Conservation (phyloP, 306 rosid genomes). For the Hippophae gyantsensis region DNA sequence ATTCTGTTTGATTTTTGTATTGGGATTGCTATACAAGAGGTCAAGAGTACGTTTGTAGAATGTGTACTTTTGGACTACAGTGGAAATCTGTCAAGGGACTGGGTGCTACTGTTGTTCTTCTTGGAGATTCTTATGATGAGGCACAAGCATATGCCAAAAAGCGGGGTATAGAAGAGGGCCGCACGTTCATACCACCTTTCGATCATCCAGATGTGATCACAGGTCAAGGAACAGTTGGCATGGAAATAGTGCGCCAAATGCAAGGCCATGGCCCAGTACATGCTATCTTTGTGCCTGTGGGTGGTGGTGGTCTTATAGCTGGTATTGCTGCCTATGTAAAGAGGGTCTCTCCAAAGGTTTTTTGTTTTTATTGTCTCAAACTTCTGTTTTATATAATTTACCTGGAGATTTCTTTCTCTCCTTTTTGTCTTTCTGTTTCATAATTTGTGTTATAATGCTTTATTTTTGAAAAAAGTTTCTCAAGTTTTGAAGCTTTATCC, state of each 20-base stretch:
- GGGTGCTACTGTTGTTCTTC: constrained; percentile 77
- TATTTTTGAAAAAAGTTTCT: background rate
- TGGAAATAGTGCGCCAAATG: constrained; percentile 80
- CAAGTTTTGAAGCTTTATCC: no score
- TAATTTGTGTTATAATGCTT: background rate
- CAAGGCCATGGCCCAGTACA: constrained; percentile 46
- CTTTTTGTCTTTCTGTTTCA: background rate
- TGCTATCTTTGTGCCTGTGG: constrained; percentile 94
- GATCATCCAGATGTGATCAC: constrained; percentile 92
- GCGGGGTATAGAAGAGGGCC: constrained; percentile 53
- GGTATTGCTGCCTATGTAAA: constrained; percentile 96
- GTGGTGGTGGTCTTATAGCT: constrained; percentile 96
- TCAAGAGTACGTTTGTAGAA: constrained; percentile 1
- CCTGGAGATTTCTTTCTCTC: background rate
- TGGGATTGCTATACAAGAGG: background rate
- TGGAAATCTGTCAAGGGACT: constrained; percentile 79
- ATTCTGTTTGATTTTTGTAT: background rate
- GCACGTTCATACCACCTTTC: constrained; percentile 77
- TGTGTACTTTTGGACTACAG: constrained; percentile 24
- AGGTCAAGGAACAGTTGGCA: constrained; percentile 95
- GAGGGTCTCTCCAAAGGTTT: constrained; percentile 85
- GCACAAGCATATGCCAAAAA: constrained; percentile 90
- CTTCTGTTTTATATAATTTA: background rate
- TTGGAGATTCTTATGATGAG: constrained; percentile 90
- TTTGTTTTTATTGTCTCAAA: constrained; percentile 8